Conservation (phyloP, 768 basidiomycete species). For the Leccinum longicurvipes region DNA sequence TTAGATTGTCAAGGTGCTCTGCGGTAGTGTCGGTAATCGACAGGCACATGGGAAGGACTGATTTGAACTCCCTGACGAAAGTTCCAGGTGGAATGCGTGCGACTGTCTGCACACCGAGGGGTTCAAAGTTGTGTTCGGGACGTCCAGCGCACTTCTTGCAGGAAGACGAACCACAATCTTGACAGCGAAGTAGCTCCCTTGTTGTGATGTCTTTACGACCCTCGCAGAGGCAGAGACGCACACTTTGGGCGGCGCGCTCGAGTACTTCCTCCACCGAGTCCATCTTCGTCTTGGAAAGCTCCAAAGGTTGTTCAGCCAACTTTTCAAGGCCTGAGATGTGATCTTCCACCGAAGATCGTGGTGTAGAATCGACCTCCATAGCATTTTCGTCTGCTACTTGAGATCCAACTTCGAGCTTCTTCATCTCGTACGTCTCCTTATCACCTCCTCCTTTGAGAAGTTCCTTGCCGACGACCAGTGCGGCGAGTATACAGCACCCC, state of each 20-base stretch:
- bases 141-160: slow-evolving; percentile 88
- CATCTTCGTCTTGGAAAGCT: slow-evolving; percentile 56
- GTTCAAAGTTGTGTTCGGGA: slow-evolving; percentile 76
- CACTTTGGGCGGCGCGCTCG: slow-evolving; percentile 59
- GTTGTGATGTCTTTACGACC: slow-evolving; percentile 77
- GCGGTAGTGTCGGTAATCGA: slow-evolving; percentile 49
- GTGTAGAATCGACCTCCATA: slow-evolving; percentile 49
- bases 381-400: slow-evolving; percentile 33
- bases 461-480: slow-evolving; percentile 63
- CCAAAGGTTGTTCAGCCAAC: slow-evolving; percentile 59
- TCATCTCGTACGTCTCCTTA: slow-evolving; percentile 63
- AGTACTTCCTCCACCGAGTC: slow-evolving; percentile 56
- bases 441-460: slow-evolving; percentile 69
- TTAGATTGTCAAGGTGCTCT: slow-evolving; percentile 51
- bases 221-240: slow-evolving; percentile 87
- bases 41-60: slow-evolving; percentile 84
- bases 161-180: slow-evolving; percentile 72
- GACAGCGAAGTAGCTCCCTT: slow-evolving; percentile 62
- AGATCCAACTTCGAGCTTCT: slow-evolving; percentile 39
- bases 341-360: slow-evolving; percentile 36
- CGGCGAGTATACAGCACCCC: slow-evolving; percentile 82
- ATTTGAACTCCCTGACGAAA: slow-evolving; percentile 77
- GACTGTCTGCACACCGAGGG: slow-evolving; percentile 48
- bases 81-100: slow-evolving; percentile 67
- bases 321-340: slow-evolving; percentile 72